phyloP scores from a whole-genome alignment of 805 yeast species.

The Candida nemodendra region DNA sequence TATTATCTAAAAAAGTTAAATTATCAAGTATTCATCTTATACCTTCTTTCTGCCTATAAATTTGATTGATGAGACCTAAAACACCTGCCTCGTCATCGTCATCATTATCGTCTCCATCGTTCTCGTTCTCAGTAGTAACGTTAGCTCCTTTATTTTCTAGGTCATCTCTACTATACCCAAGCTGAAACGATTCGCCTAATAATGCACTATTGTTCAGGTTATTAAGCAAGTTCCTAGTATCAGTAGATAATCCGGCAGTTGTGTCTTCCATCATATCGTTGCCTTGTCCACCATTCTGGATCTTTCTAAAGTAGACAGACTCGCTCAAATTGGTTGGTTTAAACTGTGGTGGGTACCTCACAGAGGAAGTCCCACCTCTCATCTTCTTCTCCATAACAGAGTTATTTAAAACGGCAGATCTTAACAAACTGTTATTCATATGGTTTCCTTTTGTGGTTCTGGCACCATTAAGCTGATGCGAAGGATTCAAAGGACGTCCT shows the following conservation, averaged over 20 bases:
- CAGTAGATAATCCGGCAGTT: slow-evolving; percentile 28
- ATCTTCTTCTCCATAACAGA: slow-evolving; percentile 14
- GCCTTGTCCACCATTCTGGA: slow-evolving; percentile 3
- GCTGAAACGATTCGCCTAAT: slow-evolving; percentile 46
- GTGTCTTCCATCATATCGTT: slow-evolving; percentile 28
- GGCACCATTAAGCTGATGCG: slow-evolving; percentile 1
- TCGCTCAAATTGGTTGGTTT: slow-evolving; percentile 13
- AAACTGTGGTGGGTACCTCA: slow-evolving; percentile 24
- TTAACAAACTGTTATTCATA: slow-evolving; percentile 18
- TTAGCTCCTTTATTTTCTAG: slow-evolving; percentile 13
- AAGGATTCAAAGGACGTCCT: slow-evolving; percentile 1
- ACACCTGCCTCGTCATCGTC: slow-evolving; percentile 40
- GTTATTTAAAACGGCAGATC: slow-evolving; percentile 26
- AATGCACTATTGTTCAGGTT: slow-evolving; percentile 31
- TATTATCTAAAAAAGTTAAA: too few relatives aligned
- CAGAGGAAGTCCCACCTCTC: slow-evolving; percentile 11
- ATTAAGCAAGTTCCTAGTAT: slow-evolving; percentile 22
- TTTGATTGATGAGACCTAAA: slow-evolving; percentile 75
- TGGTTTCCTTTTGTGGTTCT: slow-evolving; percentile 2
- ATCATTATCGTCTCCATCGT: slow-evolving; percentile 35
- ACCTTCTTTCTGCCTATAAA: slow-evolving; percentile 53
- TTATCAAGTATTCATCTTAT: slow-evolving; percentile 12
- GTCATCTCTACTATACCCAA: slow-evolving; percentile 34
- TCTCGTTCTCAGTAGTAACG: slow-evolving; percentile 3
- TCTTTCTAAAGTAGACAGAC: slow-evolving; percentile 17